These are phyloP conservation scores for Fusarium globosum DNA, from an alignment of 2,329 filamentous ascomycete genomes.

Conservation along the genomic window DNA sequence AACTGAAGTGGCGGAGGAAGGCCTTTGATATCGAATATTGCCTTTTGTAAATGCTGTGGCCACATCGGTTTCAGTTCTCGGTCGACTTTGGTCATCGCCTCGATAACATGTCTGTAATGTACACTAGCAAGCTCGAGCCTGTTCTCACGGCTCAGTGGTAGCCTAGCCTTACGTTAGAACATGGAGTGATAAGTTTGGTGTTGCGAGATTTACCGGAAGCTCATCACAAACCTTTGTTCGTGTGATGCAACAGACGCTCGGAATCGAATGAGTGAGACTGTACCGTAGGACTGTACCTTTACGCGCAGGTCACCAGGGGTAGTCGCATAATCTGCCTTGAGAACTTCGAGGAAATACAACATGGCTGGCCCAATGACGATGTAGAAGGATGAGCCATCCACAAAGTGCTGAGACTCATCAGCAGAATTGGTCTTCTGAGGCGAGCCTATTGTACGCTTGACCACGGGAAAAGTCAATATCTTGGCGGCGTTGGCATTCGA, in stretches of 20 bases:
- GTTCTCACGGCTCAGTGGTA: constrained; percentile 56
- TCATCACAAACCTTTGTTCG: constrained; percentile 67
- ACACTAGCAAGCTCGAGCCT: constrained; percentile 65
- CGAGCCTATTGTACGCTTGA: constrained; percentile 58
- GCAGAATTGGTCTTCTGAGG: constrained; percentile 54
- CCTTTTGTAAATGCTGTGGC: constrained; percentile 66
- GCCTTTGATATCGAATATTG: constrained; percentile 64
- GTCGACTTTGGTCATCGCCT: constrained; percentile 65
- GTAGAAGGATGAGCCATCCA: constrained; percentile 65
- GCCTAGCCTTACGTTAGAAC: constrained; percentile 44
- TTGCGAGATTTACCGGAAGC: constrained; percentile 60
- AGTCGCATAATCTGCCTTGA: constrained; percentile 56
- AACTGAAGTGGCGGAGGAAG: constrained; percentile 64
- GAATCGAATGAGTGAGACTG: constrained; percentile 64
- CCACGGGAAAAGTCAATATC: constrained; percentile 62
- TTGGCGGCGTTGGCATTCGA: constrained; percentile 43
- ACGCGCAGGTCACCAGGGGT: constrained; percentile 60
- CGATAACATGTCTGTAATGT: constrained; percentile 65
- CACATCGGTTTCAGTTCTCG: constrained; percentile 68
- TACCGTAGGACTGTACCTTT: constrained; percentile 62
- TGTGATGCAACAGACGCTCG: constrained; percentile 62
- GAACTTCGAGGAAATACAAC: constrained; percentile 63
- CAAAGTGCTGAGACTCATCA: constrained; percentile 58
- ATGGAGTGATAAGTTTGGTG: neutral
- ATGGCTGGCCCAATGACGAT: constrained; percentile 65